phyloP scores from a whole-genome alignment of 2,329 filamentous ascomycete genomes.

The Fusarium verrucosum region DNA sequence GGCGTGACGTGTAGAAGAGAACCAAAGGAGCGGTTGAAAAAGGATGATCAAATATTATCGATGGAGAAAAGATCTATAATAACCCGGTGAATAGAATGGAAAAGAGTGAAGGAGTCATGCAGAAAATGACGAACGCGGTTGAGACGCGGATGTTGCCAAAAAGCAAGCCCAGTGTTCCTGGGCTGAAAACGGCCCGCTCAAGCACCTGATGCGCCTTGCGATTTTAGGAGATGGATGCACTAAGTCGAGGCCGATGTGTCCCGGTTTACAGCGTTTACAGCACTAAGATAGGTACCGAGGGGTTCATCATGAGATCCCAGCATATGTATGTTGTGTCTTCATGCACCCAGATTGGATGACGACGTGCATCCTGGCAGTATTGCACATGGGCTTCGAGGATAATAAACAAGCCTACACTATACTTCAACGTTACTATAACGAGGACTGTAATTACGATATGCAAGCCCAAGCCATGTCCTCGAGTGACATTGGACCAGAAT shows the following conservation, averaged over 20 bases:
- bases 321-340: conserved; percentile 5
- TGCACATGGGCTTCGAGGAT: conserved; percentile 2
- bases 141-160: conserved; percentile 3
- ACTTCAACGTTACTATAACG: neutral
- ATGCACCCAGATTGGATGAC: conserved; percentile 16
- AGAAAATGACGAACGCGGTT: conserved; percentile 19
- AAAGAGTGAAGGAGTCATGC: conserved; percentile 7
- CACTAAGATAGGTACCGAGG: too few relatives aligned
- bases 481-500: conserved; percentile 31
- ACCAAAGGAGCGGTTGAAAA: conserved; percentile 5
- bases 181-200: conserved; percentile 28
- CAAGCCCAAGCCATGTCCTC: conserved; percentile 34
- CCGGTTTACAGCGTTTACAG: conserved; percentile 31
- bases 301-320: neutral
- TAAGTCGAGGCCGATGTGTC: conserved; percentile 5
- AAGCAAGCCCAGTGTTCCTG: conserved; percentile 18
- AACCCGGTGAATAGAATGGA: neutral
- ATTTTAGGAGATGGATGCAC: conserved; percentile 10
- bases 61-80: conserved; percentile 1
- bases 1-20: conserved; percentile 27
- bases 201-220: conserved; percentile 8
- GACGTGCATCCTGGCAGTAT: conserved; percentile 3
- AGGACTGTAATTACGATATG: conserved; percentile 44
- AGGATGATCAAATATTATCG: neutral
- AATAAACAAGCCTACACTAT: conserved; percentile 3